Conservation (phyloP, 495 filamentous ascomycete genomes). For the Lepidopterella palustris region DNA sequence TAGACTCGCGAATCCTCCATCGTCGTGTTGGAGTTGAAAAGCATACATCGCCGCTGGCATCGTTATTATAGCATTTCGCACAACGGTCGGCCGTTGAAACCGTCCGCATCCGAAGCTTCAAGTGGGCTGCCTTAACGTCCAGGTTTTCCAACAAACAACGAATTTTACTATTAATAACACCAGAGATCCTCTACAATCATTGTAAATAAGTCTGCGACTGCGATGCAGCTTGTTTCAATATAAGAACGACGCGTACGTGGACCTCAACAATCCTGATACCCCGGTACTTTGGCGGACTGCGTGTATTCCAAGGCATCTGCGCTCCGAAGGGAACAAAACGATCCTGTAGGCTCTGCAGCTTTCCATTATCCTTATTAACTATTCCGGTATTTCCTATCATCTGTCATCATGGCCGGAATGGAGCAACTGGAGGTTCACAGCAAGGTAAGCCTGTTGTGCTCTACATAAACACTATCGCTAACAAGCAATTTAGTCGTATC, state of each 20-base stretch:
- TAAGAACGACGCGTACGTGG: not conserved
- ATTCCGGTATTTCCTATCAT: not conserved
- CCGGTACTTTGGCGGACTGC: not conserved
- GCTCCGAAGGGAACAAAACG: not conserved
- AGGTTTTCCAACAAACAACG: not conserved
- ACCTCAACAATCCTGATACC: not conserved
- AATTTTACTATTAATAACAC: too few species aligned
- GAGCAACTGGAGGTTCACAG: constrained; percentile 97
- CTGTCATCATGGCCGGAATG: constrained; percentile 69
- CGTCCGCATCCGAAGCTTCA: not conserved
- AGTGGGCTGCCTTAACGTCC: not conserved
- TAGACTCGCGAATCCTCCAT: not conserved
- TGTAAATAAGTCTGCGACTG: not conserved
- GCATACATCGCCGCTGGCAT: not conserved
- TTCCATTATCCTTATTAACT: not conserved
- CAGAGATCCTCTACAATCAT: not conserved
- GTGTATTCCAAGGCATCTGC: not conserved
- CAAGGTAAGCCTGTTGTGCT: constrained; percentile 57
- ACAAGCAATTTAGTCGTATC: constrained; percentile 64
- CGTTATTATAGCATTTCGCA: not conserved
- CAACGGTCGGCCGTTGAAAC: not conserved
- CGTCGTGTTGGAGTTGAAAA: not conserved
- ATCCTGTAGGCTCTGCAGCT: not conserved
- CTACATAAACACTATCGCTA: constrained; percentile 5
- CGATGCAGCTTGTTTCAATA: not conserved